These are phyloP conservation scores for Neonectria magnoliae DNA, from an alignment of 2,329 filamentous ascomycete genomes.

Conservation along the genomic window DNA sequence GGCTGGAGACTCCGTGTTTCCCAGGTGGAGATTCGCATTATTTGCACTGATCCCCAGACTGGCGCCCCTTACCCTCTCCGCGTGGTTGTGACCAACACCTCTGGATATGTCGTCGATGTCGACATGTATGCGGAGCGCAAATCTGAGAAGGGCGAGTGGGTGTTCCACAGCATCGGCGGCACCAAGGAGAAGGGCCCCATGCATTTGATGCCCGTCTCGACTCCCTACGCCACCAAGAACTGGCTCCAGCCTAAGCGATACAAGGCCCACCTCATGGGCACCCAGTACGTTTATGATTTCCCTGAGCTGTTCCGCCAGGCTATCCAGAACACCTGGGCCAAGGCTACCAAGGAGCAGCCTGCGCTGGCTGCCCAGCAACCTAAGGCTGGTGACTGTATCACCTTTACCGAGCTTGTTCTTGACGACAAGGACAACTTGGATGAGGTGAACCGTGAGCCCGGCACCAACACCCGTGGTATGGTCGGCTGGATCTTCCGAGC, in stretches of 20 bases:
- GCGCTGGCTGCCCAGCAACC: conserved; percentile 83
- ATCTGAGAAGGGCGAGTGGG: conserved; percentile 97
- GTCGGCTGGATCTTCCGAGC: conserved; percentile 97
- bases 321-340: conserved; percentile 92
- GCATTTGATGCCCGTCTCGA: conserved; percentile 90
- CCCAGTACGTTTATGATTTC: conserved; percentile 99
- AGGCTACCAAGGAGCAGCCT: conserved; percentile 78
- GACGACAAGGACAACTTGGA: conserved; percentile 92
- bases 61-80: conserved; percentile 90
- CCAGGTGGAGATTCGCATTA: conserved; percentile 96
- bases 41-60: conserved; percentile 90
- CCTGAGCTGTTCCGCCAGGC: conserved; percentile 98
- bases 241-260: conserved; percentile 98
- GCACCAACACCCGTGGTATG: conserved; percentile 97
- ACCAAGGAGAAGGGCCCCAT: conserved; percentile 95
- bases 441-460: conserved; percentile 93
- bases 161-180: conserved; percentile 97
- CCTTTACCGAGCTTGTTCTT: conserved; percentile 92
- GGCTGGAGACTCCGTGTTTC: conserved; percentile 97
- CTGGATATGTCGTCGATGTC: conserved; percentile 95
- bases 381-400: conserved; percentile 87
- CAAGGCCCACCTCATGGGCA: conserved; percentile 99
- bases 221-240: conserved; percentile 97
- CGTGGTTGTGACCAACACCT: conserved; percentile 97
- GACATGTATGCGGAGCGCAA: conserved; percentile 98